Evolutionary conservation across 2,329 filamentous ascomycete species (phyloP).

Genomic region (Achaetomium macrosporum): DNA sequence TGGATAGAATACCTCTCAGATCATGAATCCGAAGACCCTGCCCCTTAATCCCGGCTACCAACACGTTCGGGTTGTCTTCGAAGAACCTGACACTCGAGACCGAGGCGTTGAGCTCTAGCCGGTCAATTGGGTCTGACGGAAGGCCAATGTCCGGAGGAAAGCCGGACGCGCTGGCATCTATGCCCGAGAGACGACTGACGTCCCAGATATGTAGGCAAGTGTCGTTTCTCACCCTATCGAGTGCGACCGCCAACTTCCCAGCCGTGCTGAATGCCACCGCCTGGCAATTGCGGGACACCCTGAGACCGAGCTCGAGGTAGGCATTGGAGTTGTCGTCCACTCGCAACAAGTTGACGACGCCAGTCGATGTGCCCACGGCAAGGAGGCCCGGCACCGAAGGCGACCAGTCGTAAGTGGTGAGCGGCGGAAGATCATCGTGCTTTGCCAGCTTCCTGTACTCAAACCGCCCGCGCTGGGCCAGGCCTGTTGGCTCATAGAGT

Average conservation of each 20-base stretch:
- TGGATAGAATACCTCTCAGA: constrained; percentile 54
- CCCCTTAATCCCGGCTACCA: constrained; percentile 70
- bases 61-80: constrained; percentile 65
- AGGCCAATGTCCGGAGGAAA: constrained; percentile 45
- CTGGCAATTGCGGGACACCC: constrained; percentile 72
- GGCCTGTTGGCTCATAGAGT: constrained; percentile 56
- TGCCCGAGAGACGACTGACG: constrained; percentile 54
- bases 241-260: constrained; percentile 67
- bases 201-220: constrained; percentile 81
- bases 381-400: constrained; percentile 59
- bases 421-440: constrained; percentile 57
- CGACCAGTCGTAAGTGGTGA: constrained; percentile 64
- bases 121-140: constrained; percentile 51
- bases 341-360: constrained; percentile 67
- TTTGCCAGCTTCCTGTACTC: constrained; percentile 52
- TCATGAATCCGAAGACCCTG: constrained; percentile 73
- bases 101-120: constrained; percentile 62
- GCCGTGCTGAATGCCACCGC: constrained; percentile 72
- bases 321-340: constrained; percentile 65
- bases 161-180: constrained; percentile 40
- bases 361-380: constrained; percentile 68
- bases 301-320: constrained; percentile 61
- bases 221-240: constrained; percentile 77
- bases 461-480: constrained; percentile 51
- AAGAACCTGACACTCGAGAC: constrained; percentile 82